phyloP scores from a whole-genome alignment of 345 rosid genomes.

The Nasturtium officinale region DNA sequence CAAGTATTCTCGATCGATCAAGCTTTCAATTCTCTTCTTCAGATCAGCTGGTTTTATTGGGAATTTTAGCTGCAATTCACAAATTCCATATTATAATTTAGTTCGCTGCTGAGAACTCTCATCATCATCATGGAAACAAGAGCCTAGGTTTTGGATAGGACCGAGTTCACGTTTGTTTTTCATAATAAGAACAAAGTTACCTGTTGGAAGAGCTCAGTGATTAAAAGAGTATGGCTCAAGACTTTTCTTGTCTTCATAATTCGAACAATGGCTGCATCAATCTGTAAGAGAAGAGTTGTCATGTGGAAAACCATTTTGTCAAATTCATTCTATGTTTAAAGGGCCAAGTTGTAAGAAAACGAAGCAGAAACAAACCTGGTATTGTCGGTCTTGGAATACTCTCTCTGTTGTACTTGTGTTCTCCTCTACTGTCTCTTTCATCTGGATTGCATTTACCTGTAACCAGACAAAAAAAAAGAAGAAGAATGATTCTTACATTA shows the following conservation, averaged over 20 bases:
- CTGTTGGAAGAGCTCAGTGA: conserved; percentile 99
- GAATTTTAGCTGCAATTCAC: conserved; percentile 77
- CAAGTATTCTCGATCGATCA: conserved; percentile 94
- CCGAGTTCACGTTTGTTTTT: background rate
- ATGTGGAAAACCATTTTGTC: background rate
- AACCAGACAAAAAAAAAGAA: conserved; percentile 29
- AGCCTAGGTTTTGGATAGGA: background rate
- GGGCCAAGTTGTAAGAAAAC: background rate
- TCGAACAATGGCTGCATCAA: conserved; percentile 98
- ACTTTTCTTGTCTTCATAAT: conserved; percentile 99
- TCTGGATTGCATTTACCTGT: conserved; percentile 98
- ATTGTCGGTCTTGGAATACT: conserved; percentile 98
- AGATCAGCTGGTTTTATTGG: conserved; percentile 95
- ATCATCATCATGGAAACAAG: conserved; percentile 9
- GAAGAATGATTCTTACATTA: background rate
- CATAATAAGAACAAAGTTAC: conserved; percentile 44
- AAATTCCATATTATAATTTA: background rate
- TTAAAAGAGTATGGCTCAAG: conserved; percentile 93
- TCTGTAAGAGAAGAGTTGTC: conserved; percentile 47
- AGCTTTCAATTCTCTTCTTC: conserved; percentile 97
- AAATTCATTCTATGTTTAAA: conserved; percentile 3
- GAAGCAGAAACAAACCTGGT: conserved; percentile 64
- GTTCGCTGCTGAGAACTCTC: background rate
- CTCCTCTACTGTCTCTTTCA: conserved; percentile 99
- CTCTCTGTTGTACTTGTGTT: conserved; percentile 95